A percentile compares a stretch with the other conserved stretches of the same genome.
These are phyloP conservation scores for Lyophyllum shimeji DNA, from an alignment of 768 basidiomycete genomes.

Conservation along the genomic window DNA sequence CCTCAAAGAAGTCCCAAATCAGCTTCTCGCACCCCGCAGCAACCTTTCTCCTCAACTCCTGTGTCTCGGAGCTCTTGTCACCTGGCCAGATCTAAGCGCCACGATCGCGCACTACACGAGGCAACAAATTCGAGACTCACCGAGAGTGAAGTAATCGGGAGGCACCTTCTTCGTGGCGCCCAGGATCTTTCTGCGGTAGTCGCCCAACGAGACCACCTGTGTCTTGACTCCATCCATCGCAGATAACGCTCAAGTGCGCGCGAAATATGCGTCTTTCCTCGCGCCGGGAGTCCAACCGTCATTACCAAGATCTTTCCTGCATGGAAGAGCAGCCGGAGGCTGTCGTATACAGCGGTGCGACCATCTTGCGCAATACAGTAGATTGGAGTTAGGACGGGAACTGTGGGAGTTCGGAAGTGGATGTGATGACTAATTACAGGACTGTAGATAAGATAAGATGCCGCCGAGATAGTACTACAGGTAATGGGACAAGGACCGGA, in stretches of 20 bases:
- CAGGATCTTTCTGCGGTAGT: conserved; percentile 87
- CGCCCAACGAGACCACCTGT: conserved; percentile 90
- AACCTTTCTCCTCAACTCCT: conserved; percentile 71
- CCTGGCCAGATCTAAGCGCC: background rate
- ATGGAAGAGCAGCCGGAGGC: conserved; percentile 82
- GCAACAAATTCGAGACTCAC: conserved; percentile 34
- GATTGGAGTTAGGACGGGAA: too few relatives aligned
- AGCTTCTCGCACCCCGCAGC: conserved; percentile 83
- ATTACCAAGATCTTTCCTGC: conserved; percentile 95
- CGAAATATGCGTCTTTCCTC: conserved; percentile 96
- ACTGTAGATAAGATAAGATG: conserved; percentile 16
- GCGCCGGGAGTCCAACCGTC: conserved; percentile 90
- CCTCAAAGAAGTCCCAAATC: conserved; percentile 85
- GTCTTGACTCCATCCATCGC: conserved; percentile 97
- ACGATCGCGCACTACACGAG: background rate
- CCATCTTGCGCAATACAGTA: conserved; percentile 50
- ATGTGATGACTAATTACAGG: background rate
- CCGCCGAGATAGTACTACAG: background rate
- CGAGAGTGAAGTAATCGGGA: conserved; percentile 87
- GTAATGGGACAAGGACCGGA: background rate
- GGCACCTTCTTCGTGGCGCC: conserved; percentile 89
- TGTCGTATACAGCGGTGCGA: conserved; percentile 94
- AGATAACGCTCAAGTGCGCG: conserved; percentile 96
- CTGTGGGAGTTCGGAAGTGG: background rate
- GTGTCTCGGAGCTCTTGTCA: conserved; percentile 67